phyloP scores from a whole-genome alignment of 2,329 filamentous ascomycete genomes.

The Apiospora arundinis region DNA sequence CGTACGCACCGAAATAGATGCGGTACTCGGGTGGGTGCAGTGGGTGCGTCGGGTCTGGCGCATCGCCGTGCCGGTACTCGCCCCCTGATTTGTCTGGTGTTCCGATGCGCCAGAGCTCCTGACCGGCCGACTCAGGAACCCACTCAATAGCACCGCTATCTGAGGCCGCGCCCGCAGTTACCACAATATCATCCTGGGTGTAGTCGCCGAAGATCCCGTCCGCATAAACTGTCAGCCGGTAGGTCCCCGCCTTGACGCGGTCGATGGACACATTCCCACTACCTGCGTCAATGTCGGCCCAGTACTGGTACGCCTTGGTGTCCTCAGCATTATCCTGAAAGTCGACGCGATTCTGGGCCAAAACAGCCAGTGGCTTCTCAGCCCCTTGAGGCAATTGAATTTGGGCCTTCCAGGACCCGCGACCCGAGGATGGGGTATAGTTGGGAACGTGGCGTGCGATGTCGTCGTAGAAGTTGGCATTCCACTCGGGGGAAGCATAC shows the following conservation, averaged over 20 bases:
- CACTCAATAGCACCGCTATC: slow-evolving; percentile 51
- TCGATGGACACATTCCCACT: slow-evolving; percentile 58
- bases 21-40: slow-evolving; percentile 62
- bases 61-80: slow-evolving; percentile 65
- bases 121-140: slow-evolving; percentile 61
- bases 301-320: slow-evolving; percentile 66
- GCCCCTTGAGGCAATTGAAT: slow-evolving; percentile 59
- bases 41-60: slow-evolving; percentile 53
- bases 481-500: slow-evolving; percentile 60
- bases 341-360: slow-evolving; percentile 57
- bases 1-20: slow-evolving; percentile 66
- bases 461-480: slow-evolving; percentile 66
- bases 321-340: slow-evolving; percentile 66
- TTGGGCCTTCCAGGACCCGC: slow-evolving; percentile 57
- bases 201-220: slow-evolving; percentile 67
- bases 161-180: slow-evolving; percentile 47
- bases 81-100: slow-evolving; percentile 66
- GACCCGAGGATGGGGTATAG: slow-evolving; percentile 58
- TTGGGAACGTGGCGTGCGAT: slow-evolving; percentile 66
- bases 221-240: slow-evolving; percentile 68
- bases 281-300: slow-evolving; percentile 54
- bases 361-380: slow-evolving; percentile 59
- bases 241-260: slow-evolving; percentile 62
- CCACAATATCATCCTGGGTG: slow-evolving; percentile 54
- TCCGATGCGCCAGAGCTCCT: slow-evolving; percentile 67